phyloP scores from a whole-genome alignment of 306 rosid species.

The Gynostemma pentaphyllum region DNA sequence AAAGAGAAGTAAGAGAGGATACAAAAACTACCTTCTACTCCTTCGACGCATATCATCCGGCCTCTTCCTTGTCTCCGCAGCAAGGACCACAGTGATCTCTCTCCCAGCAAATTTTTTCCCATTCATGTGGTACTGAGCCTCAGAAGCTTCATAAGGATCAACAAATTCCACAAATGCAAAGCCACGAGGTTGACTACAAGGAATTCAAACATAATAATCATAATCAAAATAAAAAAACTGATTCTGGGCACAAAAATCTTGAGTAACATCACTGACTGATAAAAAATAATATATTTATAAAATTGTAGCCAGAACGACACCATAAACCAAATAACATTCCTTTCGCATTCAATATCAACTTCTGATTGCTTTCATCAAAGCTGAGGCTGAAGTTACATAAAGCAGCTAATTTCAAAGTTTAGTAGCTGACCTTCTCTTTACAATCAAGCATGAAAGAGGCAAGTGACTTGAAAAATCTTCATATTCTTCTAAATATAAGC shows the following conservation, averaged over 20 bases:
- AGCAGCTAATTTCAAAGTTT: constrained; percentile 48
- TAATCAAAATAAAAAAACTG: constrained; percentile 19
- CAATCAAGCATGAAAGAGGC: constrained; percentile 67
- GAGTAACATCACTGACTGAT: constrained; percentile 23
- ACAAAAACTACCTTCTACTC: constrained; percentile 46
- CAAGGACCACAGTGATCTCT: constrained; percentile 91
- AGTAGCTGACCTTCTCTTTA: constrained; percentile 63
- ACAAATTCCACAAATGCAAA: constrained; percentile 97
- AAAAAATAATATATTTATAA: constrained; percentile 9
- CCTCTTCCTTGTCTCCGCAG: constrained; percentile 91
- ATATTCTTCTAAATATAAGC: constrained; percentile 48
- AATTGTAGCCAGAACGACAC: not conserved
- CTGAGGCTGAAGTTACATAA: constrained; percentile 41
- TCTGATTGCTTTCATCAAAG: constrained; percentile 28
- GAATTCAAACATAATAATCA: constrained; percentile 19
- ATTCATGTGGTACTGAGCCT: constrained; percentile 97
- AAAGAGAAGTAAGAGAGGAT: constrained; percentile 1
- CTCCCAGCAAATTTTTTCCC: constrained; percentile 91
- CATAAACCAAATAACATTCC: constrained; percentile 28
- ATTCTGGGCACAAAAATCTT: constrained; percentile 15
- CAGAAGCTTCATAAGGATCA: constrained; percentile 86
- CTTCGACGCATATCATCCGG: constrained; percentile 95
- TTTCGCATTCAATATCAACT: constrained; percentile 30
- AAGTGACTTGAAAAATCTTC: constrained; percentile 78
- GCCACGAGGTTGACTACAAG: constrained; percentile 89